phyloP scores from a whole-genome alignment of 164 flowering plant species.

The Vitis amurensis region DNA sequence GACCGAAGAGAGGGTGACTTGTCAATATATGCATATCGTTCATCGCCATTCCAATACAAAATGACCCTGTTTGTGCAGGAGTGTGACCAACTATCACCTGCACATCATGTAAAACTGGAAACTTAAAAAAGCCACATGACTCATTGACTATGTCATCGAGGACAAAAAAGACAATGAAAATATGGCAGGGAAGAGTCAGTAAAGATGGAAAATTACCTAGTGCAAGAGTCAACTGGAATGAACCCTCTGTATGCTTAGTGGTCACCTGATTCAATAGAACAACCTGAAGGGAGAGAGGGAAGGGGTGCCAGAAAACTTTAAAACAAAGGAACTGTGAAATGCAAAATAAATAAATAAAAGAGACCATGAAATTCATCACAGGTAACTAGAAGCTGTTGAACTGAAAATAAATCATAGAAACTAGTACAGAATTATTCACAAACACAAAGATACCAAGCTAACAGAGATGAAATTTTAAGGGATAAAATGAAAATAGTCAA shows the following conservation, averaged over 20 bases:
- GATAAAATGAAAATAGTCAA: too few relatives aligned
- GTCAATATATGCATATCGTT: constrained; percentile 75
- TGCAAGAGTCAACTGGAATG: constrained; percentile 85
- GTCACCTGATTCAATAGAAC: constrained; percentile 87
- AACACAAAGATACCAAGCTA: neutral
- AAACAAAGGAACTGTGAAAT: neutral
- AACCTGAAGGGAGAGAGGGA: constrained; percentile 44
- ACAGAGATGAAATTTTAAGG: too few relatives aligned
- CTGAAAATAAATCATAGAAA: neutral
- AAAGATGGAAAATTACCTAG: constrained; percentile 53
- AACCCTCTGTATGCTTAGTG: constrained; percentile 71
- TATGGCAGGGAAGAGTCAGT: neutral
- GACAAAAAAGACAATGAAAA: neutral
- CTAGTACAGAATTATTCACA: neutral
- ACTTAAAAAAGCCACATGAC: neutral
- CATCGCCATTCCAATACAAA: constrained; percentile 81
- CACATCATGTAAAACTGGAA: neutral
- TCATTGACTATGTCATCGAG: neutral
- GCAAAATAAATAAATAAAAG: neutral
- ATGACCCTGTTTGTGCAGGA: constrained; percentile 86
- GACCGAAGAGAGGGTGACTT: constrained; percentile 82
- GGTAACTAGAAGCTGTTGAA: too few relatives aligned
- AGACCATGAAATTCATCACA: neutral
- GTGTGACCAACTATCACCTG: constrained; percentile 97
- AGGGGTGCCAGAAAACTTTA: neutral